phyloP scores from a whole-genome alignment of 2,329 filamentous ascomycete species.

The Cyanodermella asteris region DNA sequence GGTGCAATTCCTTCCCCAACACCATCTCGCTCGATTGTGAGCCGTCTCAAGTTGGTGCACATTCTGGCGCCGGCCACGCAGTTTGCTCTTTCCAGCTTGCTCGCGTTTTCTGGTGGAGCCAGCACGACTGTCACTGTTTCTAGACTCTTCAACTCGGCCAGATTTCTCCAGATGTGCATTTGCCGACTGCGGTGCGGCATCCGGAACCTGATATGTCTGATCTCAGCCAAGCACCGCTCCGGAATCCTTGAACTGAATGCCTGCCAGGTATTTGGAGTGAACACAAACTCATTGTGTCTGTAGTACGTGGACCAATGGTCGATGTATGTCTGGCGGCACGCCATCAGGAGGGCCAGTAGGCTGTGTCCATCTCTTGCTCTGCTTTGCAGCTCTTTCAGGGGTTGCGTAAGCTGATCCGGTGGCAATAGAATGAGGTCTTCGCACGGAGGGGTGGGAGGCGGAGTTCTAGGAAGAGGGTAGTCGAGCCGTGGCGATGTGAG shows the following conservation, averaged over 20 bases:
- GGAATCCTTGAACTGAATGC: neutral
- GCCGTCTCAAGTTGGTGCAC: too few relatives aligned
- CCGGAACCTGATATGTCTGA: neutral
- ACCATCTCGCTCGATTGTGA: too few relatives aligned
- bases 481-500: too few relatives aligned
- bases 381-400: neutral
- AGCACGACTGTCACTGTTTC: neutral
- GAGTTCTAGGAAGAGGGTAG: too few relatives aligned
- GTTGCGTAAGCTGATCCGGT: neutral
- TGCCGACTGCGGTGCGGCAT: neutral
- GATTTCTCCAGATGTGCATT: neutral
- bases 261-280: neutral
- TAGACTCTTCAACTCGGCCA: neutral
- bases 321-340: neutral
- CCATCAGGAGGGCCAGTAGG: neutral
- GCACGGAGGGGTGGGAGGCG: too few relatives aligned
- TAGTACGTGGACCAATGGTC: neutral
- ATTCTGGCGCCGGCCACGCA: too few relatives aligned
- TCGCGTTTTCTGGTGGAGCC: too few relatives aligned
- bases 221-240: neutral
- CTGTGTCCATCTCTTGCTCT: neutral
- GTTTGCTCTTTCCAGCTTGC: too few relatives aligned
- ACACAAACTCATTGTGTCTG: neutral
- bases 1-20: too few relatives aligned
- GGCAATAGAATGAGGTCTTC: too few relatives aligned